A percentile compares a stretch with the other conserved stretches of the same genome.
Evolutionary conservation across 441 rosid genomes (phyloP).

Genomic region (Populus hybrid): DNA sequence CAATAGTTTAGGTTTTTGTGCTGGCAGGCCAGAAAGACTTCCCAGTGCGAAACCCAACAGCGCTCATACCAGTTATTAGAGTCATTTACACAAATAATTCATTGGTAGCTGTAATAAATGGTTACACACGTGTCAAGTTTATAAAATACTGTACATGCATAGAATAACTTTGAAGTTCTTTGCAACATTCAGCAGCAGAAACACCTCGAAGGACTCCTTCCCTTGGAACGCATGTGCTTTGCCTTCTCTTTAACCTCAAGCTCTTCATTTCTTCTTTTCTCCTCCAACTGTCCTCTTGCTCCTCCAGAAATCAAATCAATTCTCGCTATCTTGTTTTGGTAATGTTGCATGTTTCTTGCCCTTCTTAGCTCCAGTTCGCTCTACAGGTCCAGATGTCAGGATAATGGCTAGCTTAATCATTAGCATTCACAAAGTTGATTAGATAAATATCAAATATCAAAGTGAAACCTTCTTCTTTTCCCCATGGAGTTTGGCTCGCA

Average conservation of each 20-base stretch:
- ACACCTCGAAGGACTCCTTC: constrained; percentile 40
- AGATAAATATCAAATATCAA: neutral
- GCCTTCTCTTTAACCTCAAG: constrained; percentile 46
- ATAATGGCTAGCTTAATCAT: neutral
- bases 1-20: neutral
- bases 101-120: neutral
- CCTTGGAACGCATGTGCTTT: constrained; percentile 35
- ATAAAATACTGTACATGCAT: neutral
- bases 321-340: constrained; percentile 53
- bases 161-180: neutral
- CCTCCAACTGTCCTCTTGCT: constrained; percentile 62
- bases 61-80: neutral
- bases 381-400: constrained; percentile 34
- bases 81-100: constrained; percentile 1
- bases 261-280: constrained; percentile 53
- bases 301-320: constrained; percentile 53
- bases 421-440: neutral
- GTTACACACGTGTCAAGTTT: neutral
- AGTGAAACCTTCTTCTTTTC: constrained; percentile 57
- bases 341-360: constrained; percentile 41
- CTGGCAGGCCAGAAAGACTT: neutral
- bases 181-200: constrained; percentile 47
- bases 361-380: constrained; percentile 58
- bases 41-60: neutral
- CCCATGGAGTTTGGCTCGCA: constrained; percentile 46